Conservation (phyloP, 768 basidiomycete species). For the Lactarius vividus region DNA sequence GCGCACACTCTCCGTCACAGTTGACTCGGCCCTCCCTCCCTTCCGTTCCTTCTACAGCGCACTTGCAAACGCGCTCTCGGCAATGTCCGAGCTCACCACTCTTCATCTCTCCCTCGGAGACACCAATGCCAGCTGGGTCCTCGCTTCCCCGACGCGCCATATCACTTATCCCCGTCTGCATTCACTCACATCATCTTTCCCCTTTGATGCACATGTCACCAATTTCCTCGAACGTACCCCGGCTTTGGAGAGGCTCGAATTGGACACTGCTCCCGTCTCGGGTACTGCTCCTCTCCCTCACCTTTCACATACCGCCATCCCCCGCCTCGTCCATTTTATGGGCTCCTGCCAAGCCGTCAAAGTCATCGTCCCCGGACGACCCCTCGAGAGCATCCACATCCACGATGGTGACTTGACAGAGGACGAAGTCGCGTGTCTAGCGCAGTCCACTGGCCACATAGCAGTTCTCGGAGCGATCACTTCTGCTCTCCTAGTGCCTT, state of each 20-base stretch:
- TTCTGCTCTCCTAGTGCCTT: slow-evolving; percentile 52
- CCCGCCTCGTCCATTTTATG: slow-evolving; percentile 53
- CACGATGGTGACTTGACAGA: slow-evolving; percentile 58
- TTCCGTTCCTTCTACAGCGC: slow-evolving; percentile 47
- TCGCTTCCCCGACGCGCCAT: slow-evolving; percentile 34
- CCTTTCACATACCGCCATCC: slow-evolving; percentile 39
- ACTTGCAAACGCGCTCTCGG: slow-evolving; percentile 51
- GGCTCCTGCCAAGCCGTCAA: slow-evolving; percentile 58
- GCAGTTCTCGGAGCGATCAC: slow-evolving; percentile 59
- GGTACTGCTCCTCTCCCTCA: slow-evolving; percentile 25
- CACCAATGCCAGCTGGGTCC: slow-evolving; percentile 50
- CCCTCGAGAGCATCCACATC: slow-evolving; percentile 61
- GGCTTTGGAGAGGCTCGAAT: slow-evolving; percentile 55
- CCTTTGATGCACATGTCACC: slow-evolving; percentile 56
- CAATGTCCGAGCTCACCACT: slow-evolving; percentile 60
- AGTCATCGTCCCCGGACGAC: slow-evolving; percentile 60
- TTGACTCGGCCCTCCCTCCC: slow-evolving; percentile 42
- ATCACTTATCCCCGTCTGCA: slow-evolving; percentile 47
- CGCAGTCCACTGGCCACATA: slow-evolving; percentile 49
- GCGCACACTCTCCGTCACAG: slow-evolving; percentile 55
- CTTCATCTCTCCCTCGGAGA: slow-evolving; percentile 49
- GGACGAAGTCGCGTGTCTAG: slow-evolving; percentile 51
- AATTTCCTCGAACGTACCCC: slow-evolving; percentile 57
- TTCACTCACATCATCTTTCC: slow-evolving; percentile 58
- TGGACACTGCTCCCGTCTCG: slow-evolving; percentile 39